Base-by-base conservation (phyloP, 108 stramenopile species). In the Cyclotella choctawhatcheeana region DNA sequence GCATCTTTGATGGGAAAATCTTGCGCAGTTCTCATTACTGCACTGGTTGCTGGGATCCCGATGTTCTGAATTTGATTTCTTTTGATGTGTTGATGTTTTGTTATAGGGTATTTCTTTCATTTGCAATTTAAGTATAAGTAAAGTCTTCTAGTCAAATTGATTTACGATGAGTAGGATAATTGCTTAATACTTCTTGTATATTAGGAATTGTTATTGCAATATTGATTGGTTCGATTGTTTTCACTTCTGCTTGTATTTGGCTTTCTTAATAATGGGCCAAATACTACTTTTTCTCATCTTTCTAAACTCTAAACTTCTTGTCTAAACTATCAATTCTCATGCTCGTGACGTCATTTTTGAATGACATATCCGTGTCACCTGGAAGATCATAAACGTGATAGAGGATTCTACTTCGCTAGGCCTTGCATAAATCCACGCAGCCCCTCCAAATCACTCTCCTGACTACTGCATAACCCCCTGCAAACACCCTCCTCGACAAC, bases 381-480 rank as follows among this genome's bases (percentile, higher is more conserved):
- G 50, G 18, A 5, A n/a, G 8, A 51, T 51, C 50, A 58, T 14
- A 5, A 58, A 8, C 61, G 0, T 27, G 14, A 35, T 21, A 5
- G 21, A 2, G 2, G 13, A 44, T 13, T 48, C 29, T 20, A 32
- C 51, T 53, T 67, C 1, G n/a, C 50, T n/a, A 67, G 51, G 32
- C 45, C 44, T 62, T 86, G 74, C 88, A 89, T 87, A 44, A 89
- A 89, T 48, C 45, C 74, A 37, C 74, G 66, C 65, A 89, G 44
- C 6, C 74, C 74, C 20, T 89, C 84, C 45, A 86, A 70, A 54
- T 85, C 75, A 21, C 74, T 53, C 18, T 82, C 81, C 50, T 89
- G 88, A 52, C 71, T 76, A 22, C 80, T 79, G 82, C 88, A 89
- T 21, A 89, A 58, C 1, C 88, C 88, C 44, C 88, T 82, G 62